These are phyloP conservation scores for Hibiscus trionum DNA, from an alignment of 345 rosid genomes.

Conservation along the genomic window DNA sequence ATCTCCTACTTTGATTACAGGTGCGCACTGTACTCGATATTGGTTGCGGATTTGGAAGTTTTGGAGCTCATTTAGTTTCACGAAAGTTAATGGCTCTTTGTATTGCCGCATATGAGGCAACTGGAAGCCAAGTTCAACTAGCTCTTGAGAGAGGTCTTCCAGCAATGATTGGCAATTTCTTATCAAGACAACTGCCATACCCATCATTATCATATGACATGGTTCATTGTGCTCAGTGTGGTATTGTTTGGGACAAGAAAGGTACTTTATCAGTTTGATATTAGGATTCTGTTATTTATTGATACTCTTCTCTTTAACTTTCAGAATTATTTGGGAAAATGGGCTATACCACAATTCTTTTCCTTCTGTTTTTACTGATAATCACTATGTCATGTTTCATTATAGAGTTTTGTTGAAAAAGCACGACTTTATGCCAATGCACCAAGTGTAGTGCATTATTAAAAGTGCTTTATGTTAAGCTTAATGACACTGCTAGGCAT, in stretches of 20 bases:
- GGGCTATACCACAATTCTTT: background rate
- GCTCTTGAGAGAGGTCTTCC: conserved; percentile 99
- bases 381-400: background rate
- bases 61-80: conserved; percentile 89
- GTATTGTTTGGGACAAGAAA: conserved; percentile 79
- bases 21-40: conserved; percentile 74
- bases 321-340: background rate
- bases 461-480: background rate
- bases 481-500: background rate
- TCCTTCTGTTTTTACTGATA: background rate
- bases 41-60: conserved; percentile 97
- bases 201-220: conserved; percentile 84
- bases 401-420: background rate
- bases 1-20: conserved; percentile 28
- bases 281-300: background rate
- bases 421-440: background rate
- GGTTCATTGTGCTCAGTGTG: conserved; percentile 98
- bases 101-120: conserved; percentile 82
- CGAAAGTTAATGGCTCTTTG: conserved; percentile 78
- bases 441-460: background rate
- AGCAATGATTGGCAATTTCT: conserved; percentile 88
- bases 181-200: conserved; percentile 77
- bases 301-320: background rate
- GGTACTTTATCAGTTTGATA: conserved; percentile 32
- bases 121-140: conserved; percentile 95